A percentile compares a stretch with the other conserved stretches of the same genome.
Evolutionary conservation across 2,329 filamentous ascomycete species (phyloP).

Genomic region (Lecanicillium sp.): DNA sequence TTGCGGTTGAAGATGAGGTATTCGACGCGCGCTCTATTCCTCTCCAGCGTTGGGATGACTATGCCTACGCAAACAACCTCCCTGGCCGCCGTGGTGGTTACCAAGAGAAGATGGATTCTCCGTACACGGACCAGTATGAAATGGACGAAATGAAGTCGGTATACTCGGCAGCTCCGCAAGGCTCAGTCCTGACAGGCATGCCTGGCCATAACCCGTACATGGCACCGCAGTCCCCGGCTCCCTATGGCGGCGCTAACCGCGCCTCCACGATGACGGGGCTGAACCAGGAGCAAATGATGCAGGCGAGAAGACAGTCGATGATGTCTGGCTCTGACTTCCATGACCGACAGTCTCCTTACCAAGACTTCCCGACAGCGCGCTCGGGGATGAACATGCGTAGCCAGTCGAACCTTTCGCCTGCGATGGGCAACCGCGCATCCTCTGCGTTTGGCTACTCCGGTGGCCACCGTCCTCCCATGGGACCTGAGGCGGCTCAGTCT

Average conservation of each 20-base stretch:
- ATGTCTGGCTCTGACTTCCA: conserved; percentile 50
- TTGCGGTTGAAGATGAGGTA: conserved; percentile 74
- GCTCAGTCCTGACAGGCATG: conserved; percentile 82
- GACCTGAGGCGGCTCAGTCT: conserved; percentile 38
- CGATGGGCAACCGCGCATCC: conserved; percentile 33
- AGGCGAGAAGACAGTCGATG: conserved; percentile 61
- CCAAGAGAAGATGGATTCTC: conserved; percentile 54
- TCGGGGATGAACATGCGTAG: conserved; percentile 53
- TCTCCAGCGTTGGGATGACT: conserved; percentile 95
- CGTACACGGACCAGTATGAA: conserved; percentile 75
- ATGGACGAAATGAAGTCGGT: conserved; percentile 98
- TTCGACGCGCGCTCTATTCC: conserved; percentile 93
- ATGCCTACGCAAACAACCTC: conserved; percentile 76
- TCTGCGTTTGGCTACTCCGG: conserved; percentile 38
- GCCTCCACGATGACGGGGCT: conserved; percentile 35
- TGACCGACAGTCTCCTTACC: conserved; percentile 49
- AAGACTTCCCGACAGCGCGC: conserved; percentile 41
- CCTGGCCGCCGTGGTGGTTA: conserved; percentile 77
- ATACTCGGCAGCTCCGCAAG: conserved; percentile 84
- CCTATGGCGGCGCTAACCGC: conserved; percentile 48
- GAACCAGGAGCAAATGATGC: conserved; percentile 33
- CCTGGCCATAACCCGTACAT: conserved; percentile 65
- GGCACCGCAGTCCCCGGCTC: conserved; percentile 73
- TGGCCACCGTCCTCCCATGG: conserved; percentile 38
- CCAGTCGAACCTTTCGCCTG: conserved; percentile 39